Conservation (phyloP, 371 early-diverging fungal genomes). For the Mortierella sp. region DNA sequence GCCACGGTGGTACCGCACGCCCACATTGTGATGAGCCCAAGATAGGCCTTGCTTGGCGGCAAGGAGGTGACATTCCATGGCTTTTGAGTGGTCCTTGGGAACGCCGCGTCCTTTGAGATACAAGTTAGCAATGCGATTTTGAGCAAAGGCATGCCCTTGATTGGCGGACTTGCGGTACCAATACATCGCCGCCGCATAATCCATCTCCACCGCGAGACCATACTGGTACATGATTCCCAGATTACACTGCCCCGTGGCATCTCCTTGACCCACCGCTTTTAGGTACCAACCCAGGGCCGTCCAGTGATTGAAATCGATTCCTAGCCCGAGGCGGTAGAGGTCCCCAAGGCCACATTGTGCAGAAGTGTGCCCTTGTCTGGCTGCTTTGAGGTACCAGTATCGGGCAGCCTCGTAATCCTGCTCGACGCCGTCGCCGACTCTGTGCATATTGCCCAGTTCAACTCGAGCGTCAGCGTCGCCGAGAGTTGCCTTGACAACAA, state of each 20-base stretch:
- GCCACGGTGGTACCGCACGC: not conserved
- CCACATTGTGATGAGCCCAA: constrained; percentile 61
- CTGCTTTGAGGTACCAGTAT: not conserved
- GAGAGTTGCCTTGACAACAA: not conserved
- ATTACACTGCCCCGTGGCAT: not conserved
- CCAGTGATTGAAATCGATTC: not conserved
- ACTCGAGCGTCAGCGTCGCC: not conserved
- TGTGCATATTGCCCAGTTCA: not conserved
- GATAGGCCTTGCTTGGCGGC: constrained; percentile 55
- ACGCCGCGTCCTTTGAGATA: not conserved
- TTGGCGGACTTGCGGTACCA: not conserved
- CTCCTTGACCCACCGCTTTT: not conserved
- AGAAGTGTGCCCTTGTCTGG: not conserved
- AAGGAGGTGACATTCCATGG: not conserved
- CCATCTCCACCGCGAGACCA: not conserved
- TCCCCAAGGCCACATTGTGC: not conserved
- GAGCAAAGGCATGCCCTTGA: not conserved
- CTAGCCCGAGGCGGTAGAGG: not conserved
- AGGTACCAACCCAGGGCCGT: not conserved
- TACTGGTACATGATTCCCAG: not conserved
- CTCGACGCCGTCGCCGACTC: not conserved
- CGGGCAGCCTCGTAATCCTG: not conserved
- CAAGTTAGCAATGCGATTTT: not conserved
- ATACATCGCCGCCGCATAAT: not conserved
- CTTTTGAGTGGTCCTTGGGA: not conserved